phyloP scores from a whole-genome alignment of 2,329 filamentous ascomycete genomes.

The Cryphonectria naterciae region DNA sequence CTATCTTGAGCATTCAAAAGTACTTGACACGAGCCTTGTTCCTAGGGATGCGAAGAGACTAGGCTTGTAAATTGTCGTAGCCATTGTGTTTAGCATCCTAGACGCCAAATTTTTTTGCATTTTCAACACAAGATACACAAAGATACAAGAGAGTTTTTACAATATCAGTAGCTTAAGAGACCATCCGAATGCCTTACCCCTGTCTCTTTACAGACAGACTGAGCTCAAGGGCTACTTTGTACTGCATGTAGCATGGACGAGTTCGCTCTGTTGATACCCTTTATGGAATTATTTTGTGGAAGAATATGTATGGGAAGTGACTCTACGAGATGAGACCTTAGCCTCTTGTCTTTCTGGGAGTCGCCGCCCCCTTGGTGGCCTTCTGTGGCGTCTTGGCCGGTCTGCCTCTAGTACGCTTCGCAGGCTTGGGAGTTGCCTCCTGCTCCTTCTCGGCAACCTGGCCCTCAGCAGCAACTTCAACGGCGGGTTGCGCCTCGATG shows the following conservation, averaged over 20 bases:
- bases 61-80: not conserved
- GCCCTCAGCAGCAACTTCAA: slow-evolving; percentile 42
- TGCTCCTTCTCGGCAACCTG: slow-evolving; percentile 36
- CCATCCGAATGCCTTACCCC: not conserved
- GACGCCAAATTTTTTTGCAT: too few species aligned
- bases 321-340: slow-evolving; percentile 33
- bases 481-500: slow-evolving; percentile 38
- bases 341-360: slow-evolving; percentile 40
- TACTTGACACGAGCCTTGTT: not conserved
- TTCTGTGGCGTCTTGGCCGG: slow-evolving; percentile 31
- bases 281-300: not conserved
- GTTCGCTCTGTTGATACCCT: not conserved
- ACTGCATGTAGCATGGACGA: not conserved
- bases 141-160: not conserved
- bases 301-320: slow-evolving; percentile 13
- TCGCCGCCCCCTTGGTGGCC: slow-evolving; percentile 37
- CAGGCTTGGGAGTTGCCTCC: slow-evolving; percentile 32
- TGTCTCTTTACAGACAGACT: not conserved
- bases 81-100: not conserved
- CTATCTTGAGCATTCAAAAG: not conserved
- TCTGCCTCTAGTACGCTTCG: slow-evolving; percentile 29
- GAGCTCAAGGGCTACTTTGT: not conserved
- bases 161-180: not conserved
- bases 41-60: not conserved
- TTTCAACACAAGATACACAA: not conserved